phyloP scores from a whole-genome alignment of 2,329 filamentous ascomycete genomes.

The Penicillium crustosum region DNA sequence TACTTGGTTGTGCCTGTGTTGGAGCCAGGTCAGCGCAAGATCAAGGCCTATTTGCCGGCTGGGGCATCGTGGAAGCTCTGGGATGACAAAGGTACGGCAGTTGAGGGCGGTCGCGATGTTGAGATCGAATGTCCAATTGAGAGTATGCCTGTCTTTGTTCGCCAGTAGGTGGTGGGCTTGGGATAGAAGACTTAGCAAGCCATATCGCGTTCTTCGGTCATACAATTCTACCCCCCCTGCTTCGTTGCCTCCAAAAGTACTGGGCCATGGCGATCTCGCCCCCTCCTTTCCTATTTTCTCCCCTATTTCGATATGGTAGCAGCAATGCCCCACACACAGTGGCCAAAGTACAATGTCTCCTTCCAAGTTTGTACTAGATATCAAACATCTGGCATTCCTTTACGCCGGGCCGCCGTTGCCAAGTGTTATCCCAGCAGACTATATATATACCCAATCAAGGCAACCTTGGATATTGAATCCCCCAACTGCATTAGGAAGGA shows the following conservation, averaged over 20 bases:
- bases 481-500: background rate
- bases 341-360: background rate
- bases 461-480: background rate
- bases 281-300: background rate
- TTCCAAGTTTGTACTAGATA: constrained; percentile 5
- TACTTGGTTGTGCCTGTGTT: constrained; percentile 62
- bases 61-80: constrained; percentile 49
- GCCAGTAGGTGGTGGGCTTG: constrained; percentile 2
- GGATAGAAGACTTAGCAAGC: background rate
- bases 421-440: background rate
- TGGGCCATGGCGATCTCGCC: background rate
- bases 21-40: constrained; percentile 46
- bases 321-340: background rate
- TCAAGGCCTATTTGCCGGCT: constrained; percentile 55
- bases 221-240: background rate
- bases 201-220: background rate
- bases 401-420: background rate
- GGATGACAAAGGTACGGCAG: constrained; percentile 31
- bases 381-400: background rate
- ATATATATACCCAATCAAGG: background rate
- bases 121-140: constrained; percentile 48
- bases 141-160: constrained; percentile 50
- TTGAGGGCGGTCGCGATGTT: constrained; percentile 43
- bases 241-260: background rate
- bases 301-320: background rate